Evolutionary conservation across 2,329 filamentous ascomycete species (phyloP), one percentile per base, ranked within the genome.

Genomic region (Polytolypa hystricis): DNA sequence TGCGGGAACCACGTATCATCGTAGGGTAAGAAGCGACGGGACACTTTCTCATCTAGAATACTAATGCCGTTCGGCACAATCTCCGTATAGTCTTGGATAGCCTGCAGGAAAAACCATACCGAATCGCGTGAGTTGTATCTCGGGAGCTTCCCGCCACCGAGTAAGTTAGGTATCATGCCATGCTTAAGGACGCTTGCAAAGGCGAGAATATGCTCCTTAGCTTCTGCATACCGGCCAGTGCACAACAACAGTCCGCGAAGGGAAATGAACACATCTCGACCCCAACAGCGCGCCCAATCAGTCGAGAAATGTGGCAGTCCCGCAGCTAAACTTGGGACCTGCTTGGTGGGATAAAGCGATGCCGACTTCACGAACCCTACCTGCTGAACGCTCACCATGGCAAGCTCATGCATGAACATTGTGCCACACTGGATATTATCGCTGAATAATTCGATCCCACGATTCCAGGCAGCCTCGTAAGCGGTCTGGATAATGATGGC

Each of bases 171-270:
- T 39, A 98, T 87, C 86, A 96, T 93, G 34, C 91, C 91, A 51
- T 98, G 91, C 67, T 98, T 98, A 47, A 98, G 66, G 8, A 98
- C 87, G 55, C 86, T 94, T 2, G 84, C 87, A 62, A 98, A 98
- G 6, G 87, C 89, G 42, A 85, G 67, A 40, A 98, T 94, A 53
- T 98, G 93, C 57, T 96, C 86, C 53, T 77, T 87, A 5, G 91
- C 91, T 55, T 95, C 87, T 2, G 73, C 75, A 50, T 82, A 94
- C 6, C 91, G 79, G 2, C 86, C 85, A 8, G 89, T 96, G 27
- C 84, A 86, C 23, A 98, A 74, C 47, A 84, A 84, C n/a, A 98
- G 69, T 29, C 91, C 91, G 34, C 91, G 81, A 27, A 94, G 74
- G 10, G 91, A 91, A 45, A 98, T 98, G 58, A 95, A 96, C 9